Evolutionary conservation across 2,329 filamentous ascomycete genomes (phyloP).

Genomic region (Beauveria rudraprayagi): DNA sequence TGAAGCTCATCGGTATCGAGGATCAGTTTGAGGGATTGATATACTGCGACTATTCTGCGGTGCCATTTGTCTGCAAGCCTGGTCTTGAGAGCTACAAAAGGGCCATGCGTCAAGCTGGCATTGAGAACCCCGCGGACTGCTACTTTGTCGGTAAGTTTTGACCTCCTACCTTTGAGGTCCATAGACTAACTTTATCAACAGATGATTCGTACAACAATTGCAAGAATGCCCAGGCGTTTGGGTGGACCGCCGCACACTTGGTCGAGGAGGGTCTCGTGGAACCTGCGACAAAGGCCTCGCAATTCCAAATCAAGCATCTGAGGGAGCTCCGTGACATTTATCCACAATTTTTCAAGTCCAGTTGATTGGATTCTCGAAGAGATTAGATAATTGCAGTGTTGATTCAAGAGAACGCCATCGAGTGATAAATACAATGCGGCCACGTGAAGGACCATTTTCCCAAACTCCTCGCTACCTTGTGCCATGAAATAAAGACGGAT

Average conservation of each 20-base stretch:
- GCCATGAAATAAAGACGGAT: conserved; percentile 8
- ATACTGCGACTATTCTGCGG: conserved; percentile 76
- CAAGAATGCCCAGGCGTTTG: conserved; percentile 63
- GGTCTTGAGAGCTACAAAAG: conserved; percentile 74
- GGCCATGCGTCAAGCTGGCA: conserved; percentile 77
- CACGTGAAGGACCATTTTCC: background rate
- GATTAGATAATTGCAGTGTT: background rate
- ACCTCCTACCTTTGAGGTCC: background rate
- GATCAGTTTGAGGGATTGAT: conserved; percentile 93
- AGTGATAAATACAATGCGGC: background rate
- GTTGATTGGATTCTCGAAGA: background rate
- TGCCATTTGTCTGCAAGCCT: conserved; percentile 80
- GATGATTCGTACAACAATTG: conserved; percentile 88
- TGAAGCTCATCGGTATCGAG: conserved; percentile 71
- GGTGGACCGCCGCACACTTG: conserved; percentile 81
- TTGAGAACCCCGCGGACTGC: conserved; percentile 60
- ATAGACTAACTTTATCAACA: conserved; percentile 23
- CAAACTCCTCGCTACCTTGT: conserved; percentile 23
- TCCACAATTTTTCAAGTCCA: conserved; percentile 74
- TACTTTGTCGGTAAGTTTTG: conserved; percentile 77
- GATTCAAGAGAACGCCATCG: background rate
- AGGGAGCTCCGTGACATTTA: conserved; percentile 69
- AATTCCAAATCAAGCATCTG: conserved; percentile 67
- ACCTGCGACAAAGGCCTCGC: conserved; percentile 57
- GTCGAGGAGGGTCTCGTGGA: conserved; percentile 65